phyloP scores from a whole-genome alignment of 768 basidiomycete genomes.

The Mycena vulgaris region DNA sequence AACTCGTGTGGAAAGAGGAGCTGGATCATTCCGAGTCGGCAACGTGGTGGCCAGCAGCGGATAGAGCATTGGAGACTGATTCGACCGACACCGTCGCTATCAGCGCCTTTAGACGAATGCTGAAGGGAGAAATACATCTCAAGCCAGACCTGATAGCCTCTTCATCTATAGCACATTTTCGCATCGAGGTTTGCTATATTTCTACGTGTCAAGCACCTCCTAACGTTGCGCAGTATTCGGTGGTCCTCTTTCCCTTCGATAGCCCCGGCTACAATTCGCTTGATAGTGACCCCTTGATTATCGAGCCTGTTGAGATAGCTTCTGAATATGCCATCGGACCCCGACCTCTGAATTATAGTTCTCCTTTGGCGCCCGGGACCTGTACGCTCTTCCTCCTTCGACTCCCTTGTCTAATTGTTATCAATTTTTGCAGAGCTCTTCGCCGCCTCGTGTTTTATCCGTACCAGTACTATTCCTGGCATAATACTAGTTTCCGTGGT shows the following conservation, averaged over 20 bases:
- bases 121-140: slow-evolving; percentile 58
- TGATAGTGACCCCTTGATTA: slow-evolving; percentile 44
- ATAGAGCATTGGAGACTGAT: slow-evolving; percentile 20
- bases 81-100: slow-evolving; percentile 25
- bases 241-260: slow-evolving; percentile 57
- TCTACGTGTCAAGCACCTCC: background rate
- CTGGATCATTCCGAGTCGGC: slow-evolving; percentile 49
- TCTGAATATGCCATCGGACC: slow-evolving; percentile 49
- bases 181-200: slow-evolving; percentile 50
- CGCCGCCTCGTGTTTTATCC: background rate
- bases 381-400: slow-evolving; percentile 10
- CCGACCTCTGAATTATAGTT: slow-evolving; percentile 48
- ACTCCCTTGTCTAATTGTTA: slow-evolving; percentile 14
- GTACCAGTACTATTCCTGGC: slow-evolving; percentile 24
- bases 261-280: slow-evolving; percentile 46
- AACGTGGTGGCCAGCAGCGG: slow-evolving; percentile 52
- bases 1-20: slow-evolving; percentile 44
- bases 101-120: slow-evolving; percentile 27
- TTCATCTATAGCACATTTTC: slow-evolving; percentile 55
- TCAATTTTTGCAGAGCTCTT: slow-evolving; percentile 7
- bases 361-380: slow-evolving; percentile 35
- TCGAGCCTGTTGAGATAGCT: slow-evolving; percentile 52
- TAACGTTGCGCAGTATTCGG: slow-evolving; percentile 50
- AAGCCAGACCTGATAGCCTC: slow-evolving; percentile 53
- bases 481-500: background rate